Evolutionary conservation across 768 basidiomycete species (phyloP).

Genomic region (Pisolithus tinctorius): DNA sequence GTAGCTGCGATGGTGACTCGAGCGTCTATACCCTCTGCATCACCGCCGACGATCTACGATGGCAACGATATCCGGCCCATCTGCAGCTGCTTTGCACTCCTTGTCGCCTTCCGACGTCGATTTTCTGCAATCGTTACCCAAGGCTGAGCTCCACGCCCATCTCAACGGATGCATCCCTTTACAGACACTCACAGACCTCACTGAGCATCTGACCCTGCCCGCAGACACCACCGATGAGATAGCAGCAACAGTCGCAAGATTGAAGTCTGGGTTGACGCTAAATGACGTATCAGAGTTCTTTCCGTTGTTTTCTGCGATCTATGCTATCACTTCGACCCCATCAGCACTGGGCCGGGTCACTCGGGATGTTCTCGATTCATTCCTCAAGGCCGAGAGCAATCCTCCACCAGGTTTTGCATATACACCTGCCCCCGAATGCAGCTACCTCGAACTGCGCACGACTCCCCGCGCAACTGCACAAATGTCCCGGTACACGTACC

Average conservation of each 20-base stretch:
- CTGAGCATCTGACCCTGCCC: conserved; percentile 30
- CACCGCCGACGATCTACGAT: neutral
- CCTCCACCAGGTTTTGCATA: conserved; percentile 25
- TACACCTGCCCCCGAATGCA: conserved; percentile 43
- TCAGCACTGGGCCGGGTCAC: conserved; percentile 48
- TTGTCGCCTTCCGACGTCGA: conserved; percentile 43
- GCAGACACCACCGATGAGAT: conserved; percentile 30
- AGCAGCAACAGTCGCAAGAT: conserved; percentile 35
- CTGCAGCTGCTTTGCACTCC: conserved; percentile 46
- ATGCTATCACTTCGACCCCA: conserved; percentile 64
- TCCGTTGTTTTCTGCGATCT: conserved; percentile 68
- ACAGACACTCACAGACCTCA: conserved; percentile 53
- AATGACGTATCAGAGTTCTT: conserved; percentile 69
- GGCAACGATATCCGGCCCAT: conserved; percentile 19
- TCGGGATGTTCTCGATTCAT: conserved; percentile 56
- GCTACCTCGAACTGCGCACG: conserved; percentile 78
- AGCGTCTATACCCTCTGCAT: no score
- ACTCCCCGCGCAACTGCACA: conserved; percentile 55
- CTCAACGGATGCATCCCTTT: conserved; percentile 82
- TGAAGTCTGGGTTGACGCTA: conserved; percentile 37
- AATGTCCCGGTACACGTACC: conserved; percentile 57
- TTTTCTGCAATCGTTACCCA: conserved; percentile 62
- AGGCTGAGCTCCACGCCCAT: conserved; percentile 84
- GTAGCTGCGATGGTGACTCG: no score
- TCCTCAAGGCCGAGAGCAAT: conserved; percentile 34